Percentiles rank a stretch among this genome's conserved stretches.
phyloP scores from a whole-genome alignment of 352 stramenopile species.

The Pythium folliculosum region DNA sequence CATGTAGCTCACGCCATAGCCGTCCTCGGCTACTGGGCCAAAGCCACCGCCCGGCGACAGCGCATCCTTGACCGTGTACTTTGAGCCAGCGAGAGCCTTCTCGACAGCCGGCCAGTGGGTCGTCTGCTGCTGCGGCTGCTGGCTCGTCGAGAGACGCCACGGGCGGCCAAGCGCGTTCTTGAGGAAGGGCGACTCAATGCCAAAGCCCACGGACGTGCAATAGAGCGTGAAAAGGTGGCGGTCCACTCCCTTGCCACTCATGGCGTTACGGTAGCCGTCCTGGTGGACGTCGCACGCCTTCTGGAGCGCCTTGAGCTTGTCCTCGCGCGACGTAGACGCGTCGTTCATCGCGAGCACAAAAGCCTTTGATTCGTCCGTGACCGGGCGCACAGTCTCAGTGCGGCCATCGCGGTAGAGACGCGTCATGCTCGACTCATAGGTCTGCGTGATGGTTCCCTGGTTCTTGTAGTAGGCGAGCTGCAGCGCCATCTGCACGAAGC shows the following conservation, averaged over 20 bases:
- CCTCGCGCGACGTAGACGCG: constrained; percentile 57
- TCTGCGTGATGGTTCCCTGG: constrained; percentile 92
- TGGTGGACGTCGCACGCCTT: constrained; percentile 90
- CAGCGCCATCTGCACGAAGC: constrained; percentile 96
- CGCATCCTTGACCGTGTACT: constrained; percentile 58
- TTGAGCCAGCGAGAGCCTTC: constrained; percentile 57
- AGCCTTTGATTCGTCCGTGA: constrained; percentile 87
- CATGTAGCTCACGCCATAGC: constrained; percentile 93
- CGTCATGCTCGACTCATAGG: constrained; percentile 97
- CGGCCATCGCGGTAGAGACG: constrained; percentile 95
- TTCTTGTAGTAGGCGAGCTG: constrained; percentile 96
- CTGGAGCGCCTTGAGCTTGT: constrained; percentile 88
- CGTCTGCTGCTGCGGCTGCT: constrained; percentile 91
- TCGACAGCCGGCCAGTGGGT: constrained; percentile 75
- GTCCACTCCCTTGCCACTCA: constrained; percentile 93
- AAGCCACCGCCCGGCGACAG: constrained; percentile 87
- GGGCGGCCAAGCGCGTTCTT: constrained; percentile 82
- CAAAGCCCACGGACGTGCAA: constrained; percentile 85
- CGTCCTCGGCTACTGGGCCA: constrained; percentile 87
- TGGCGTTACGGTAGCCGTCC: constrained; percentile 89
- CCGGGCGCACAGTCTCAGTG: constrained; percentile 92
- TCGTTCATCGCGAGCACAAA: constrained; percentile 90
- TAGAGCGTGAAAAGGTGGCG: constrained; percentile 96
- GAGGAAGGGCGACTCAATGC: constrained; percentile 88
- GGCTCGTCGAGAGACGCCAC: constrained; percentile 88